phyloP scores from a whole-genome alignment of 768 basidiomycete species.

The Russula lepida region DNA sequence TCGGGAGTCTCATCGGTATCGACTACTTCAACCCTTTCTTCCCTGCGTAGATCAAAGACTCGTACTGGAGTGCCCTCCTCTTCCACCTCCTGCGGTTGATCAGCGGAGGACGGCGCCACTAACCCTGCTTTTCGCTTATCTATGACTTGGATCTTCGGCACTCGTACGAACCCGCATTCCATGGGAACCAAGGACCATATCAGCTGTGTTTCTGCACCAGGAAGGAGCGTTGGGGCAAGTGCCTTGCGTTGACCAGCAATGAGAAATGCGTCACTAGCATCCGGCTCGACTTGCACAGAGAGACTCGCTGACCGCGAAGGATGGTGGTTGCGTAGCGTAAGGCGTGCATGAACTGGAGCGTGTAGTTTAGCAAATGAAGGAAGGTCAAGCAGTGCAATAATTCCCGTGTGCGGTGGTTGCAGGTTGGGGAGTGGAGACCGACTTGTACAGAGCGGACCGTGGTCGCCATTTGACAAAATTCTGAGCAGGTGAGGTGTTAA shows the following conservation, averaged over 20 bases:
- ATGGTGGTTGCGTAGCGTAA: conserved; percentile 60
- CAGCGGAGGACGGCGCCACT: background rate
- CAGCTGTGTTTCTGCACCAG: conserved; percentile 58
- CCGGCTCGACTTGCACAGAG: conserved; percentile 63
- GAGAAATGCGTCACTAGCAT: conserved; percentile 64
- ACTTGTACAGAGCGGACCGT: conserved; percentile 41
- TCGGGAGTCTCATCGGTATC: conserved; percentile 27
- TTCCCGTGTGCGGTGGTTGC: conserved; percentile 47
- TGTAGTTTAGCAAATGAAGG: conserved; percentile 62
- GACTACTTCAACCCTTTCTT: conserved; percentile 45
- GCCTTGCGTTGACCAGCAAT: conserved; percentile 66
- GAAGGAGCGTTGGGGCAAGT: conserved; percentile 62
- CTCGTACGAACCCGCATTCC: conserved; percentile 58
- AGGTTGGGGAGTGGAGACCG: conserved; percentile 53
- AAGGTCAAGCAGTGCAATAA: conserved; percentile 58
- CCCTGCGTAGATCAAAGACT: conserved; percentile 53
- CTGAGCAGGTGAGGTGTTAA: conserved; percentile 28
- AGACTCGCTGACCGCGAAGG: conserved; percentile 59
- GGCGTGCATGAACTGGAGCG: conserved; percentile 42
- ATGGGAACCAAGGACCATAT: conserved; percentile 65
- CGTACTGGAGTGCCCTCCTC: conserved; percentile 57
- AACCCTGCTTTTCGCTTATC: conserved; percentile 32
- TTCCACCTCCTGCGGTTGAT: conserved; percentile 38
- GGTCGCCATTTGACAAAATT: conserved; percentile 36
- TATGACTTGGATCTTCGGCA: conserved; percentile 56